phyloP scores from a whole-genome alignment of 345 rosid genomes.

The Syzygium jambos region DNA sequence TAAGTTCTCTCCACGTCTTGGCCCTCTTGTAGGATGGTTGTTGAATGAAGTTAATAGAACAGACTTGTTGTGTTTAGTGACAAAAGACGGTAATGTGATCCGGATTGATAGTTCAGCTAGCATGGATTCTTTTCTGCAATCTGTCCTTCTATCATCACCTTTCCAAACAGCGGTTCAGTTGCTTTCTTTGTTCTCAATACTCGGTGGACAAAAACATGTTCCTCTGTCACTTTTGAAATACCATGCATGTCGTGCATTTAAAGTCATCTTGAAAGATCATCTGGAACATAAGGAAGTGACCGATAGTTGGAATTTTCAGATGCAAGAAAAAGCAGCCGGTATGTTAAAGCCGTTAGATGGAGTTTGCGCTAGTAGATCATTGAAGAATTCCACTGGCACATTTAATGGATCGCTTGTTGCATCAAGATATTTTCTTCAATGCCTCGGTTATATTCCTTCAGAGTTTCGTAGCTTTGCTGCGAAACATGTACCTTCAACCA shows the following conservation, averaged over 20 bases:
- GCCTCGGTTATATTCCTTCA: slow-evolving; percentile 63
- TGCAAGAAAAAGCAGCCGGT: slow-evolving; percentile 4
- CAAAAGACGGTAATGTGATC: slow-evolving; percentile 67
- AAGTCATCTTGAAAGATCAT: slow-evolving; percentile 38
- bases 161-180: slow-evolving; percentile 62
- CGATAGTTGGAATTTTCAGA: slow-evolving; percentile 11
- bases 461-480: slow-evolving; percentile 73
- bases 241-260: slow-evolving; percentile 63
- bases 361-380: not conserved
- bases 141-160: slow-evolving; percentile 60
- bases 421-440: slow-evolving; percentile 71
- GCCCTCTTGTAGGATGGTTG: slow-evolving; percentile 68
- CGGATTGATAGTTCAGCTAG: slow-evolving; percentile 68
- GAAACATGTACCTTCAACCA: slow-evolving; percentile 53
- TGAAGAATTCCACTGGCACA: slow-evolving; percentile 5
- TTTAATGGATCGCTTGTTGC: slow-evolving; percentile 31
- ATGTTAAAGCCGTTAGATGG: not conserved
- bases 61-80: slow-evolving; percentile 68
- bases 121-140: slow-evolving; percentile 62
- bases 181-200: slow-evolving; percentile 52
- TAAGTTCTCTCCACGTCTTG: slow-evolving; percentile 62
- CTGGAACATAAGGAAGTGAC: slow-evolving; percentile 21
- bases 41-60: slow-evolving; percentile 50
- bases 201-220: slow-evolving; percentile 56
- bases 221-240: slow-evolving; percentile 65